A percentile compares a stretch with the other conserved stretches of the same genome.
Conservation (phyloP, 1,139 yeast species). For the Suhomyces terraborum region DNA sequence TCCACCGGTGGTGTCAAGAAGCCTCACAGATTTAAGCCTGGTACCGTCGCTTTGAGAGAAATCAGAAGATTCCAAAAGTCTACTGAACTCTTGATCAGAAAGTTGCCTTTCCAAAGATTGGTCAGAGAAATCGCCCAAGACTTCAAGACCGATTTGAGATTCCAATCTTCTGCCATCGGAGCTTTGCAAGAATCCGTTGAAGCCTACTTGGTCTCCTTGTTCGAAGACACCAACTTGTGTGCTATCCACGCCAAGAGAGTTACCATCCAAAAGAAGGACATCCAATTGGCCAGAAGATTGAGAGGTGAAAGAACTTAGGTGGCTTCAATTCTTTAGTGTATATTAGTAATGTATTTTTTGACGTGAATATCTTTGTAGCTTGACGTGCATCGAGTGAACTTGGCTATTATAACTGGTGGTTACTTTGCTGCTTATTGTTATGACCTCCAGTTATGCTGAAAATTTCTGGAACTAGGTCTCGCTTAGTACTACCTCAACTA, state of each 20-base stretch:
- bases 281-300: constrained; percentile 98
- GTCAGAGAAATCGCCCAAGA: constrained; percentile 98
- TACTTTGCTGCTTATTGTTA: too few species aligned
- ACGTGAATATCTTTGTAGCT: constrained; percentile 1
- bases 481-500: too few species aligned
- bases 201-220: constrained; percentile 88
- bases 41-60: constrained; percentile 99
- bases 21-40: constrained; percentile 99
- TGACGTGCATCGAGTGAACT: too few species aligned
- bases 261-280: constrained; percentile 98
- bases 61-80: constrained; percentile 99
- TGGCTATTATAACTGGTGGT: too few species aligned
- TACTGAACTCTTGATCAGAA: constrained; percentile 94
- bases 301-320: constrained; percentile 81
- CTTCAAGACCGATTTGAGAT: constrained; percentile 96
- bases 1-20: constrained; percentile 99
- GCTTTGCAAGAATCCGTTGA: constrained; percentile 99
- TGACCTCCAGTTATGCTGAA: too few species aligned
- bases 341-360: constrained; percentile 19
- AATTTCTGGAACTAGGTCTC: too few species aligned
- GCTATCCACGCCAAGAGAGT: constrained; percentile 99
- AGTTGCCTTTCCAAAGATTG: constrained; percentile 98
- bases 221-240: constrained; percentile 97
- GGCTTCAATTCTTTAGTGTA: constrained; percentile 15
- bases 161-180: constrained; percentile 98